phyloP scores from a whole-genome alignment of 768 basidiomycete genomes.

The Pulveroboletus sp. region DNA sequence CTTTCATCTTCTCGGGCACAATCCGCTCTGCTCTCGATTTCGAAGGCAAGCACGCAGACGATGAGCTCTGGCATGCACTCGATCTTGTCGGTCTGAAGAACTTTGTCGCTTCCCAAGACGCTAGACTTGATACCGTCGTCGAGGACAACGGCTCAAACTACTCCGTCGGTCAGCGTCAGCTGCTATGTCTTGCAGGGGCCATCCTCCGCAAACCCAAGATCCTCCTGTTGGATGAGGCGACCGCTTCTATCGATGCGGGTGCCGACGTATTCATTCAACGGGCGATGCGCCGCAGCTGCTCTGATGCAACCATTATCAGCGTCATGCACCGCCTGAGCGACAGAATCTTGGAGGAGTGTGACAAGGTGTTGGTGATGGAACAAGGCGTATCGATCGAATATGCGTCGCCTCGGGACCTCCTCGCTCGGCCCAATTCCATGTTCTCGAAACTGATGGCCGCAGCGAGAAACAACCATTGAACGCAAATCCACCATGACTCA shows the following conservation, averaged over 20 bases:
- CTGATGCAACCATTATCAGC: slow-evolving; percentile 26
- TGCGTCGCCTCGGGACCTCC: slow-evolving; percentile 21
- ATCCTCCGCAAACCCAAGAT: slow-evolving; percentile 31
- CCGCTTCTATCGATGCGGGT: slow-evolving; percentile 78
- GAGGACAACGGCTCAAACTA: slow-evolving; percentile 73
- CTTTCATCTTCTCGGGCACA: slow-evolving; percentile 32
- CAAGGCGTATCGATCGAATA: slow-evolving; percentile 28
- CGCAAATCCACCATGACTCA: no score
- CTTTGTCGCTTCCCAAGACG: slow-evolving; percentile 71
- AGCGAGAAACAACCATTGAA: slow-evolving; percentile 16
- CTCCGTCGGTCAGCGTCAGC: slow-evolving; percentile 88
- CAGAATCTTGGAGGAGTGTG: slow-evolving; percentile 26
- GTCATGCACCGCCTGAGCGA: slow-evolving; percentile 33
- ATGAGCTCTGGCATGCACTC: slow-evolving; percentile 39
- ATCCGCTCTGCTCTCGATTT: slow-evolving; percentile 30
- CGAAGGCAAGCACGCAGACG: slow-evolving; percentile 21
- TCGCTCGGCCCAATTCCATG: slow-evolving; percentile 23
- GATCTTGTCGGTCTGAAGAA: slow-evolving; percentile 50
- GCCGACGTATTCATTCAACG: slow-evolving; percentile 67
- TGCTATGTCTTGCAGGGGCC: slow-evolving; percentile 53
- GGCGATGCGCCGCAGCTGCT: slow-evolving; percentile 30
- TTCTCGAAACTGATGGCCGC: slow-evolving; percentile 29
- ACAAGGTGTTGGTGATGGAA: slow-evolving; percentile 38
- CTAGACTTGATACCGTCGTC: slow-evolving; percentile 69
- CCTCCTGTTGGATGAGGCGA: slow-evolving; percentile 31